Base-by-base conservation (phyloP, 2,329 filamentous ascomycete species). In the Aphanocladium album region DNA sequence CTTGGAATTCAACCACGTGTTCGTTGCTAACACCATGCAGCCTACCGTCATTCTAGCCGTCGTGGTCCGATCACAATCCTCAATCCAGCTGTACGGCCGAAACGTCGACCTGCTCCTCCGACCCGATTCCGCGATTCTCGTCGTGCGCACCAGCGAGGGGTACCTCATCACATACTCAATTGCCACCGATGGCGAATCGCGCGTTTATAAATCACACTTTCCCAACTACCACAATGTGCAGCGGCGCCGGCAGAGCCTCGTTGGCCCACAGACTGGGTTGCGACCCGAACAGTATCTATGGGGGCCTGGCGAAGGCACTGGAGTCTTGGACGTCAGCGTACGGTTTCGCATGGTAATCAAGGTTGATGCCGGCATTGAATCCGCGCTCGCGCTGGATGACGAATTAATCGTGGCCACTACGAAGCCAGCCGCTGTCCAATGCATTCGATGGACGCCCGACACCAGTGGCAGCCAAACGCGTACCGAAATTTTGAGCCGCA, bases 261-360 rank as follows among this genome's bases (percentile, higher is more conserved):
- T 81, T 55, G 83, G 81, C 23, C 81, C 81, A n/a, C 79, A 82
- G 16, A 76, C 81, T 4, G 79, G 82, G 37, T 72, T 78, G 9
- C 77, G 77, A 19, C 83, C 84, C 1, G 85, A 88, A 56, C 82
- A 86, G 65, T 84, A 89, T 54, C 72, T 89, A 14, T 85, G 89
- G 74, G 90, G 90, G 0, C 85, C 89, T 1, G 93, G 93, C 37
- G 95, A 97, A 72, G 90, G 90, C 11, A 83, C 83, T 53, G 91
- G 91, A 3, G 87, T 96, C 55, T 85, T 86, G 57, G 95, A 99
- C 74, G 86, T 96, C 60, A 96, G 89, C 68, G 83, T 99, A 53
- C 89, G 91, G 12, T 99, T 99, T 74, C 86, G 93, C 61, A 96
- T 97, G 90, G 93, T 96, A 16, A 98, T 99, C 70, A 96, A 96